A percentile compares a stretch with the other conserved stretches of the same genome.
Conservation (phyloP, 352 stramenopile genomes). For the Pythium biforme region DNA sequence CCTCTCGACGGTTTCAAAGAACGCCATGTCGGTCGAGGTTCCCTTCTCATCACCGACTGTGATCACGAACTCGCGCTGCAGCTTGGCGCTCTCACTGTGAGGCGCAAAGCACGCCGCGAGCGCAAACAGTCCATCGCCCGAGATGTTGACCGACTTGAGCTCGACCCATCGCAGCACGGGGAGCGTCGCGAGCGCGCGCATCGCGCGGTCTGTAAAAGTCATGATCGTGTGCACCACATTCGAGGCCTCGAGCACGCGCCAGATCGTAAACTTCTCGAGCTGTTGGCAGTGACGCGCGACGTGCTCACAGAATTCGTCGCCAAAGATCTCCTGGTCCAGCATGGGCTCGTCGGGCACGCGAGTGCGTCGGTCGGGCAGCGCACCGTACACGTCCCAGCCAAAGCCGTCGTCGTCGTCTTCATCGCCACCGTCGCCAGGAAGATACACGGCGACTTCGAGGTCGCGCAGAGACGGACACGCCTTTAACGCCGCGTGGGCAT, state of each 20-base stretch:
- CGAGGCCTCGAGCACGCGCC: slow-evolving; percentile 7
- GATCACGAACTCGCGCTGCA: slow-evolving; percentile 13
- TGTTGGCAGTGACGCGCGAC: slow-evolving; percentile 8
- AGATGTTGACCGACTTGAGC: slow-evolving; percentile 26
- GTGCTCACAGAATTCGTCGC: slow-evolving; percentile 19
- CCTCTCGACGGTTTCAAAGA: slow-evolving; percentile 12
- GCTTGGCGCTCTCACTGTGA: not conserved
- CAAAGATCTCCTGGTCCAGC: slow-evolving; percentile 29
- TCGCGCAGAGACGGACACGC: slow-evolving; percentile 13
- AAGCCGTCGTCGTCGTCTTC: slow-evolving; percentile 10
- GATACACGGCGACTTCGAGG: slow-evolving; percentile 14
- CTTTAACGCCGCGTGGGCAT: slow-evolving; percentile 9
- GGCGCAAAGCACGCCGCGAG: slow-evolving; percentile 8
- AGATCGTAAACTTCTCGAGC: slow-evolving; percentile 22
- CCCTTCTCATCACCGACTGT: slow-evolving; percentile 9
- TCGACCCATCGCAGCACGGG: slow-evolving; percentile 14
- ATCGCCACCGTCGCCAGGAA: slow-evolving; percentile 4
- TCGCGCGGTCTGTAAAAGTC: slow-evolving; percentile 19
- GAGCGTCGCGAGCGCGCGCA: slow-evolving; percentile 14
- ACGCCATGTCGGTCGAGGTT: slow-evolving; percentile 14
- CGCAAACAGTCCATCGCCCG: slow-evolving; percentile 12
- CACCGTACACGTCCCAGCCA: slow-evolving; percentile 6
- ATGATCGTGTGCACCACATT: slow-evolving; percentile 6
- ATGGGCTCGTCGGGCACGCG: not conserved
- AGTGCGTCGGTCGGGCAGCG: not conserved